Evolutionary conservation across 306 rosid species (phyloP).

Genomic region (Fragaria iinumae): DNA sequence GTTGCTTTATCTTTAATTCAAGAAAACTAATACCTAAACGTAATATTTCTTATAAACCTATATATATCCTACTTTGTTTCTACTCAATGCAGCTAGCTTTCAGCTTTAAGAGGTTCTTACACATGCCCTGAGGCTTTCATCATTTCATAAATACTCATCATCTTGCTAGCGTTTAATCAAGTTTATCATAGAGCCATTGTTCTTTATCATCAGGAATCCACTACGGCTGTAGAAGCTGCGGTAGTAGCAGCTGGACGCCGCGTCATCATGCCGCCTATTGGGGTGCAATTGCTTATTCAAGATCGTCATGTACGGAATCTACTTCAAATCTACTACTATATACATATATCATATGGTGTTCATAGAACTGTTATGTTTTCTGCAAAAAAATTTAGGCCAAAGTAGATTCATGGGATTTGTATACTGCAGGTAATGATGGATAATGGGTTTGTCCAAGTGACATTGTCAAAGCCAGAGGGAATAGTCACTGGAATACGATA

Average conservation of each 20-base stretch:
- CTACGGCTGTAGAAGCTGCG: neutral
- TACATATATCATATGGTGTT: neutral
- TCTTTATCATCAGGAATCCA: neutral
- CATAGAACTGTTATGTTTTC: neutral
- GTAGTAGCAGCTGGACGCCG: neutral
- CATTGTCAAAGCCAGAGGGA: slow-evolving; percentile 75
- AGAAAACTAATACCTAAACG: slow-evolving; percentile 21
- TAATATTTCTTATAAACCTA: neutral
- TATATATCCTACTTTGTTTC: neutral
- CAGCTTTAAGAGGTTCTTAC: neutral
- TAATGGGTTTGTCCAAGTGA: slow-evolving; percentile 65
- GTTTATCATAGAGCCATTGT: neutral
- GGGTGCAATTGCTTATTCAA: slow-evolving; percentile 39
- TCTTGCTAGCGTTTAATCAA: neutral
- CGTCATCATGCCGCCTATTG: slow-evolving; percentile 45
- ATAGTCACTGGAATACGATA: slow-evolving; percentile 61
- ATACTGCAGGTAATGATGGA: slow-evolving; percentile 65
- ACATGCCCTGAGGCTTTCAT: neutral
- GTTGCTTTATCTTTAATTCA: slow-evolving; percentile 40
- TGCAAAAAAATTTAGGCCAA: neutral
- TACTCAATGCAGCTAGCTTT: slow-evolving; percentile 6
- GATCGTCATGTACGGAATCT: slow-evolving; percentile 17
- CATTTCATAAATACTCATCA: neutral
- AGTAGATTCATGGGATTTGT: neutral
- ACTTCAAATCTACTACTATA: neutral